phyloP scores from a whole-genome alignment of 2,329 filamentous ascomycete genomes.

The Colletotrichum magnum region DNA sequence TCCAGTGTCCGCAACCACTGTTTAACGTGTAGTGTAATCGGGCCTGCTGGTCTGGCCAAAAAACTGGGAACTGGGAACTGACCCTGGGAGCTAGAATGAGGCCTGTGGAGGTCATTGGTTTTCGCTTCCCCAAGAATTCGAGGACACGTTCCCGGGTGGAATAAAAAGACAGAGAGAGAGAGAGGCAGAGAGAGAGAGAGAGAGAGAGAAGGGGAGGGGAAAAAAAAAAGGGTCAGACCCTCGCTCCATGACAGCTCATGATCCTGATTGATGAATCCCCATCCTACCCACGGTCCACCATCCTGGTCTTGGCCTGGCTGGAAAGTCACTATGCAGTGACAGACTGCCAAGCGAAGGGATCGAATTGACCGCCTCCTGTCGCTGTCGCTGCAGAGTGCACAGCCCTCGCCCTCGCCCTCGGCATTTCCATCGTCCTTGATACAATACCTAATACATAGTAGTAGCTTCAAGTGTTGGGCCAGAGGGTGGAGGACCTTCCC shows the following conservation, averaged over 20 bases:
- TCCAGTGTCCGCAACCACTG: not conserved
- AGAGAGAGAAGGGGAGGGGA: too few relatives aligned
- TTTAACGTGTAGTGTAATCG: not conserved
- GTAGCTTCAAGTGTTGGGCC: too few relatives aligned
- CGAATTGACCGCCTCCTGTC: slow-evolving; percentile 1
- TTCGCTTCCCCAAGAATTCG: slow-evolving; percentile 35
- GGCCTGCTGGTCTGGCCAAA: slow-evolving; percentile 11
- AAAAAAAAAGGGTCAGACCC: not conserved
- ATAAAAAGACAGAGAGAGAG: too few relatives aligned
- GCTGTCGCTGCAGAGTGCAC: too few relatives aligned
- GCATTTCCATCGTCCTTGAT: too few relatives aligned
- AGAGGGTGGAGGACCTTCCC: too few relatives aligned
- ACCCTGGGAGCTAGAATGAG: slow-evolving; percentile 14
- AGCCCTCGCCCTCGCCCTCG: too few relatives aligned
- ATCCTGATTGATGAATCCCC: too few relatives aligned
- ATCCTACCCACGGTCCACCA: too few relatives aligned
- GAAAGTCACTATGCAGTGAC: not conserved
- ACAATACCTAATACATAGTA: too few relatives aligned
- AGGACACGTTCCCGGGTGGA: slow-evolving; percentile 35
- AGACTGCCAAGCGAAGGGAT: not conserved
- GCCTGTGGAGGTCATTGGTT: slow-evolving; percentile 22
- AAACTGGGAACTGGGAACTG: slow-evolving; percentile 17
- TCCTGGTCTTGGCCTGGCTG: too few relatives aligned
- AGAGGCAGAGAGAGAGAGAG: too few relatives aligned
- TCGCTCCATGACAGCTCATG: not conserved